Evolutionary conservation across 225 moss, liverwort and hornwort genomes (phyloP), one percentile per base, ranked within the genome.

Genomic region (Physcomitrium patens): DNA sequence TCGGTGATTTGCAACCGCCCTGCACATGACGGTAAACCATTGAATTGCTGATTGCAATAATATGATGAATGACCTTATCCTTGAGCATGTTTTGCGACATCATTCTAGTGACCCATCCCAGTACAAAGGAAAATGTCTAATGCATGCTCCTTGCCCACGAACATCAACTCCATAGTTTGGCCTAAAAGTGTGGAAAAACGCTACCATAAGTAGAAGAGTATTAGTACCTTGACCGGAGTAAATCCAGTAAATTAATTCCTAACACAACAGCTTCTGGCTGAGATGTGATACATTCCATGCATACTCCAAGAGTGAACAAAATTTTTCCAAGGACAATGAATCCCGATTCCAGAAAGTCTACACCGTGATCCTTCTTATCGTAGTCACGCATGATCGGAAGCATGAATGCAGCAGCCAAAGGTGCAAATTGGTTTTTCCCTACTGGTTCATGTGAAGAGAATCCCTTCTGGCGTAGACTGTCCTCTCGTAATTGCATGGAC

Each of bases 371-470:
- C 71, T 85, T 89, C 78, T 89, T 92, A 72, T 97, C 97, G 74
- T 91, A 91, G 41, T 92, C 91, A 19, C 91, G 86, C 97, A 97
- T 97, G 19, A 97, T 82, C n/a, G 97, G 97, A 60, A 97, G 89
- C 97, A 97, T 97, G 76, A 97, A 97, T 42, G 89, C 77, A 23
- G 88, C 85, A 66, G 97, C 97, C 53, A 97, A 81, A 68, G 89
- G 72, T 75, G 92, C 90, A 76, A 94, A 97, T 26, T 11, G 44
- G 19, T 85, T 85, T 70, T 60, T 77, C 15, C 80, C 75, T 12
- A 19, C 58, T 18, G 63, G 54, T 69, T 50, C 67, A 23, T 15
- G 63, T 11, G 53, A 72, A 45, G 74, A 44, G 12, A 65, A 56
- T 43, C 55, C 78, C 54, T 17, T 31, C 52, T 62, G 50, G 67